Evolutionary conservation across 2,329 filamentous ascomycete species (phyloP), one percentile per base, ranked within the genome.

Genomic region (Diaporthe citrichinensis): DNA sequence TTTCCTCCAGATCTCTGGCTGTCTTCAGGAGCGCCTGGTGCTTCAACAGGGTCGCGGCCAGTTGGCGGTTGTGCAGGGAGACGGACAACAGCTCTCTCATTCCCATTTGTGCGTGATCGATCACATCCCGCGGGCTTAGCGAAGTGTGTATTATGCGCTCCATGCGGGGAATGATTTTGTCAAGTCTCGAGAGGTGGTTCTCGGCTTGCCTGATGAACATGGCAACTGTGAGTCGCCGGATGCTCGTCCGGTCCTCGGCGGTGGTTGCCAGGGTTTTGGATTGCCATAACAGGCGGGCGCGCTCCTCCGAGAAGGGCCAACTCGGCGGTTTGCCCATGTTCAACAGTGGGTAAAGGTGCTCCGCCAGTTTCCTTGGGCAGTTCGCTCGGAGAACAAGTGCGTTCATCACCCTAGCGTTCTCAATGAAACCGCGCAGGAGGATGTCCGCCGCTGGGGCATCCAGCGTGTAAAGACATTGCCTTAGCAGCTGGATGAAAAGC

Each of bases 381-480:
- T 76, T 71, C 15, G 62, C 72, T 15, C 72, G 58, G 53, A 78
- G 61, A 14, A 78, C 55, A 20, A 78, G 62, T n/a, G 73, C 65
- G 44, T 73, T 76, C 17, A 81, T 76, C 74, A 78, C 74, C 71
- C 72, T 67, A 12, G 79, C 77, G 36, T 83, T 80, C n/a, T 78
- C 76, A 39, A 80, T 74, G 3, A 84, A 68, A 28, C 83, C 84
- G 7, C 79, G 79, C 23, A 83, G 68, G 2, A 88, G 78, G 12
- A 86, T 77, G 4, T 82, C 82, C 10, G 84, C 84, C 2, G 81
- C 80, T 8, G 72, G 59, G 6, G 73, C 74, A 76, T 89, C 87
- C 25, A 88, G 78, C 4, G 82, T 80, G 55, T 82, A 79, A 14
- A 88, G 81, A 74, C 86, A 87, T 39, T 84, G 81, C 62, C 87